Evolutionary conservation across 225 moss, liverwort and hornwort genomes (phyloP).

Genomic region (Straminergon stramineum): DNA sequence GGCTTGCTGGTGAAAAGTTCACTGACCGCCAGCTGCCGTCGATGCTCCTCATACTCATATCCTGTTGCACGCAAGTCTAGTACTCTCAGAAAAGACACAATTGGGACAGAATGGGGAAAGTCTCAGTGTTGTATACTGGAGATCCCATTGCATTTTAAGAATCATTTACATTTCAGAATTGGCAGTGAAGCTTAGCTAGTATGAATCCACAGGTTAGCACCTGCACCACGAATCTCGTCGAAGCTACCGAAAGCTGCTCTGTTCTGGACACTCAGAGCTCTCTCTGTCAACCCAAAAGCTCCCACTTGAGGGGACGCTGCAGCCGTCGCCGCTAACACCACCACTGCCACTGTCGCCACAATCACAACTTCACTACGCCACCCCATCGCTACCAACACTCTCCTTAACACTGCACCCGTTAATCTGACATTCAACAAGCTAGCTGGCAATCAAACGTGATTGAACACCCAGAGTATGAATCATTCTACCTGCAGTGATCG

Average conservation of each 20-base stretch:
- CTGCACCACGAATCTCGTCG: background rate
- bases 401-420: background rate
- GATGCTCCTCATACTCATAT: background rate
- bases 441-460: background rate
- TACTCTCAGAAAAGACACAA: background rate
- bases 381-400: background rate
- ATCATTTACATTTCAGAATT: background rate
- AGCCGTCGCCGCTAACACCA: background rate
- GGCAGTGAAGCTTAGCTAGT: background rate
- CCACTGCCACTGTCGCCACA: background rate
- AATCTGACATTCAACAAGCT: too few species aligned
- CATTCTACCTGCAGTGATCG: background rate
- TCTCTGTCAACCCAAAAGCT: background rate
- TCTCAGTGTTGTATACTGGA: background rate
- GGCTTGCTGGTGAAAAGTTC: slow-evolving; percentile 12
- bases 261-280: background rate
- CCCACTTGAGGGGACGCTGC: background rate
- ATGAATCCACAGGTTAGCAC: background rate
- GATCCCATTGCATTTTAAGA: background rate
- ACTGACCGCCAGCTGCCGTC: slow-evolving; percentile 2
- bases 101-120: background rate
- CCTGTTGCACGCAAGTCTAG: background rate
- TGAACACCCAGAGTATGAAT: background rate
- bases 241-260: background rate
- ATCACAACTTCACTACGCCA: background rate